A percentile compares a stretch with the other conserved stretches of the same genome.
Evolutionary conservation across 2,329 filamentous ascomycete species (phyloP).

Genomic region (Penicillium sp.): DNA sequence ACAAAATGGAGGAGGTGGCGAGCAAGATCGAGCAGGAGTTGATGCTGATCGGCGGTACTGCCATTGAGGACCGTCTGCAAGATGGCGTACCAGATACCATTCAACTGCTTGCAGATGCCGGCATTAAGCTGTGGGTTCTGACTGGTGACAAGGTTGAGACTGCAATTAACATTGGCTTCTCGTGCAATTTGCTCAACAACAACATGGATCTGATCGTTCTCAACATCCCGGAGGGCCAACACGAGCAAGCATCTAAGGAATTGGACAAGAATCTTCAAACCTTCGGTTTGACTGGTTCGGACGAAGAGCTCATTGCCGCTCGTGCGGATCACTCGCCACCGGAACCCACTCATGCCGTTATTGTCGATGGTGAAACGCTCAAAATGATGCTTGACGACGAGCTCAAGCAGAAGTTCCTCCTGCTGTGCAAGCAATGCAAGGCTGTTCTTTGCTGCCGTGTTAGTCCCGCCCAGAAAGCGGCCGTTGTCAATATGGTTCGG

Average conservation of each 20-base stretch:
- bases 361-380: constrained; percentile 93
- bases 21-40: constrained; percentile 91
- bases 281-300: constrained; percentile 81
- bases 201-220: constrained; percentile 96
- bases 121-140: constrained; percentile 97
- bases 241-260: constrained; percentile 67
- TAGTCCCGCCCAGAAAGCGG: constrained; percentile 93
- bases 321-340: constrained; percentile 84
- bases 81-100: constrained; percentile 97
- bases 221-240: constrained; percentile 76
- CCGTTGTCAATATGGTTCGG: constrained; percentile 96
- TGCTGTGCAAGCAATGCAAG: constrained; percentile 96
- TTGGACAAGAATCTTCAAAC: constrained; percentile 72
- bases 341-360: constrained; percentile 82
- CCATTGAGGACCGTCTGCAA: constrained; percentile 95
- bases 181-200: constrained; percentile 95
- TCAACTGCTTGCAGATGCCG: constrained; percentile 82
- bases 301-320: constrained; percentile 80
- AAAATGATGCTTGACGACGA: constrained; percentile 82
- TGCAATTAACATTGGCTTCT: constrained; percentile 99
- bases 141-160: constrained; percentile 99
- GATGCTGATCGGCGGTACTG: constrained; percentile 85
- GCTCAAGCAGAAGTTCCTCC: constrained; percentile 86
- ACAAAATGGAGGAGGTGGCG: constrained; percentile 87
- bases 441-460: constrained; percentile 97